Evolutionary conservation across 2,329 filamentous ascomycete genomes (phyloP).

Genomic region (Torrubiella hemipterigena): DNA sequence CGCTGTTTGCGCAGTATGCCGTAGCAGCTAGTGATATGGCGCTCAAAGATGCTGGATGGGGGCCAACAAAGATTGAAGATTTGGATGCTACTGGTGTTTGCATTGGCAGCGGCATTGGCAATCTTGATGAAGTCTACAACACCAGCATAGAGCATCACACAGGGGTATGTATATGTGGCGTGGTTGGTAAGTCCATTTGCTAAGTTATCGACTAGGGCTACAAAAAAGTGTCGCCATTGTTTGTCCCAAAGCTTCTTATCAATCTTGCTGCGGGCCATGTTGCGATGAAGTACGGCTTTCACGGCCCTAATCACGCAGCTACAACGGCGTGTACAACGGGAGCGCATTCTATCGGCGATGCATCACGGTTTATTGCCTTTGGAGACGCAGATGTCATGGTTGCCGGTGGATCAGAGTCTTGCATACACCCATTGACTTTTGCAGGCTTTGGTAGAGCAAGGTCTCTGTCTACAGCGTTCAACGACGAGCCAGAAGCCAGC

Average conservation of each 20-base stretch:
- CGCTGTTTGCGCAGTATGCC: conserved; percentile 85
- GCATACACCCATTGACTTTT: conserved; percentile 86
- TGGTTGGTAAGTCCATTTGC: not conserved
- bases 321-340: conserved; percentile 96
- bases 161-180: conserved; percentile 39
- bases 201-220: conserved; percentile 53
- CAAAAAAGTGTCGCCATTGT: conserved; percentile 82
- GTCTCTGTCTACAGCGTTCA: conserved; percentile 73
- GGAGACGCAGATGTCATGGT: conserved; percentile 93
- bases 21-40: conserved; percentile 81
- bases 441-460: conserved; percentile 83
- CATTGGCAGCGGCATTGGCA: conserved; percentile 90
- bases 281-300: conserved; percentile 81
- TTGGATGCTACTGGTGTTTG: conserved; percentile 77
- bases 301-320: conserved; percentile 83
- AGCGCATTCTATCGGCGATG: conserved; percentile 88
- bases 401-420: conserved; percentile 89
- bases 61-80: conserved; percentile 45
- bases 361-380: conserved; percentile 79
- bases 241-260: conserved; percentile 85
- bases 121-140: conserved; percentile 79
- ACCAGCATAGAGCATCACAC: conserved; percentile 67
- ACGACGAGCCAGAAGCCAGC: conserved; percentile 55
- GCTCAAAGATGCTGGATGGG: conserved; percentile 70
- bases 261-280: conserved; percentile 93